Percentiles rank a stretch among this genome's conserved stretches.
phyloP scores from a whole-genome alignment of 163 green algal genomes.

The Smithsoniella earleae region DNA sequence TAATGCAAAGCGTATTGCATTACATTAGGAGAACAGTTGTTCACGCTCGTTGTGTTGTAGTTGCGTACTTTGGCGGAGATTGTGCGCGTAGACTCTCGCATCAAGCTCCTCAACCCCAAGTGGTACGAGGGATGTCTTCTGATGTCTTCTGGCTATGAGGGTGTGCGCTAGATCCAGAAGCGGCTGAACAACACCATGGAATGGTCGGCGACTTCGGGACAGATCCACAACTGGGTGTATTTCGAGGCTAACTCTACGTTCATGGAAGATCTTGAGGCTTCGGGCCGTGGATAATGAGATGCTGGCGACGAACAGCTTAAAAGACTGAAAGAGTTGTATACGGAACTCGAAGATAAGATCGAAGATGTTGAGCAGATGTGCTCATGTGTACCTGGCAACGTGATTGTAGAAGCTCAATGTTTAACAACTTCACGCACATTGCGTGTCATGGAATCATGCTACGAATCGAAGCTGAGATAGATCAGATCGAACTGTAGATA shows the following conservation, averaged over 20 bases:
- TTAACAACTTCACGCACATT: no score
- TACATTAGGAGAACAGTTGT: neutral
- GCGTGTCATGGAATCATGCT: no score
- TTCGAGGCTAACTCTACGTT: constrained; percentile 94
- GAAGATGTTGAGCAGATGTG: constrained; percentile 88
- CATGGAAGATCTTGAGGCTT: constrained; percentile 98
- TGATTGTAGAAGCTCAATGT: no score
- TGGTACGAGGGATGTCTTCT: constrained; percentile 99
- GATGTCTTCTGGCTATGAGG: constrained; percentile 89
- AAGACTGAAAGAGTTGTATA: constrained; percentile 87
- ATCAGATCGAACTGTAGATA: no score
- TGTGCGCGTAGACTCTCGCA: constrained; percentile 91
- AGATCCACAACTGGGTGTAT: constrained; percentile 99
- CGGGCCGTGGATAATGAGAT: constrained; percentile 96
- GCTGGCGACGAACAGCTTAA: constrained; percentile 88
- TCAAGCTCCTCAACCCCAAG: constrained; percentile 99
- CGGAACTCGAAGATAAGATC: constrained; percentile 97
- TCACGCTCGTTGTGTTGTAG: constrained; percentile 39
- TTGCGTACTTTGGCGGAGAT: constrained; percentile 88
- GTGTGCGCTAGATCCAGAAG: constrained; percentile 99
- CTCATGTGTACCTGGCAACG: no score
- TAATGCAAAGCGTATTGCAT: no score
- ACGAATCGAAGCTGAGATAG: no score
- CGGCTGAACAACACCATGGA: constrained; percentile 98
- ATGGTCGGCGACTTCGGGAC: constrained; percentile 86